phyloP scores from a whole-genome alignment of 176 grass and related monocot genomes.

The Miscanthus lutarioriparius region DNA sequence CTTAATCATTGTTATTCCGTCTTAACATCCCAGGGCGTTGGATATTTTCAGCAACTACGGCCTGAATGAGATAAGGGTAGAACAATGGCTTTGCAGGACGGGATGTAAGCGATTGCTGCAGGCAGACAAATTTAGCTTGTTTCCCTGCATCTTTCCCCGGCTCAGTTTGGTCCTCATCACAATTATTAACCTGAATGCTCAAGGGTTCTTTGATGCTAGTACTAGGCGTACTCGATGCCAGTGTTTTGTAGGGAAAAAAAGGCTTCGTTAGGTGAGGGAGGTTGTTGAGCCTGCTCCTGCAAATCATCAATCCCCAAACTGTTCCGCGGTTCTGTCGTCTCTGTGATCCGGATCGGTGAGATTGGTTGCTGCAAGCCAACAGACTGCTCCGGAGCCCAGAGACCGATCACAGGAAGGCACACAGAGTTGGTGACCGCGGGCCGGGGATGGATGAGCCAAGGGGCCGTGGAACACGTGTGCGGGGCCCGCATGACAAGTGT shows the following conservation, averaged over 20 bases:
- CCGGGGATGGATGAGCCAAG: not conserved
- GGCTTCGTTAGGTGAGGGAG: conserved; percentile 2
- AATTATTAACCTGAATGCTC: not conserved
- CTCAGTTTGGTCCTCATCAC: not conserved
- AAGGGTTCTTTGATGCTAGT: not conserved
- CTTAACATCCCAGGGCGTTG: not conserved
- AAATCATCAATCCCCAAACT: not conserved
- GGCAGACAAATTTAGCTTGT: no score
- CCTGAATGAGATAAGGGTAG: not conserved
- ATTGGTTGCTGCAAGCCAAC: not conserved
- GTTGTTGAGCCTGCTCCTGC: not conserved
- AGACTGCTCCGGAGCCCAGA: not conserved
- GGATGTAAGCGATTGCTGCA: no score
- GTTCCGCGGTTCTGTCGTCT: not conserved
- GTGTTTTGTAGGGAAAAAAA: not conserved
- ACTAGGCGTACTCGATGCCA: not conserved
- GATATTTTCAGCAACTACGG: not conserved
- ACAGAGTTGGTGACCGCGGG: not conserved
- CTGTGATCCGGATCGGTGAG: not conserved
- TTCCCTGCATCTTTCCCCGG: not conserved
- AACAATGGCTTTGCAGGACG: not conserved
- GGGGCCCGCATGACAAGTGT: not conserved
- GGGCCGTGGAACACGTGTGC: conserved; percentile 11
- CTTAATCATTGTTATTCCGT: not conserved
- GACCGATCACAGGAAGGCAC: not conserved